These are phyloP conservation scores for Phlegmacium glaucopus DNA, from an alignment of 768 basidiomycete genomes.

Conservation along the genomic window DNA sequence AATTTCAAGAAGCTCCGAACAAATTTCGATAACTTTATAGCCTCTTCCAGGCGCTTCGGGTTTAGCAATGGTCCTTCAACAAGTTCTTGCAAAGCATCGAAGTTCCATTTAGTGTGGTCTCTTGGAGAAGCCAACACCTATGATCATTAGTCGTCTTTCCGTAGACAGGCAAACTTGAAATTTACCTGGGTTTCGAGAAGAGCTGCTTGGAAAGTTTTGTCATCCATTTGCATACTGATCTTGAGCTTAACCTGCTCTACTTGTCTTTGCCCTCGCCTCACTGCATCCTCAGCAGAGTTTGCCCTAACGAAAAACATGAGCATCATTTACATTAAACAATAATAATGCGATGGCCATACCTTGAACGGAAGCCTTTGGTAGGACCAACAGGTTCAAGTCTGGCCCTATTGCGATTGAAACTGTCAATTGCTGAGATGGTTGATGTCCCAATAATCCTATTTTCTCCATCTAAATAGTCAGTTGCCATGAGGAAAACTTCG, in stretches of 20 bases:
- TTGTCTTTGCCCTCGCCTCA: constrained; percentile 84
- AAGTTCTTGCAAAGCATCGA: constrained; percentile 82
- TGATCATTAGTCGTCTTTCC: neutral
- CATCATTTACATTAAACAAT: neutral
- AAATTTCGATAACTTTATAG: constrained; percentile 85
- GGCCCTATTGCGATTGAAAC: constrained; percentile 85
- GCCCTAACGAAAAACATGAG: constrained; percentile 41
- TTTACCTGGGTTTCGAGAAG: constrained; percentile 84
- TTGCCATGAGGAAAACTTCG: constrained; percentile 79
- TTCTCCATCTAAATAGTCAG: constrained; percentile 72
- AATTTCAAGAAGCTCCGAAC: constrained; percentile 90
- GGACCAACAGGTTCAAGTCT: constrained; percentile 56
- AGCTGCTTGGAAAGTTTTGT: constrained; percentile 80
- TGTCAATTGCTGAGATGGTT: constrained; percentile 85
- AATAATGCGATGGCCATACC: constrained; percentile 38
- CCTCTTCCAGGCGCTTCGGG: constrained; percentile 91
- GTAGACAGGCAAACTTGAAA: constrained; percentile 1
- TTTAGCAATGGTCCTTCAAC: constrained; percentile 92
- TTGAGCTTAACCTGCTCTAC: constrained; percentile 89
- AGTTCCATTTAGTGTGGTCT: constrained; percentile 91
- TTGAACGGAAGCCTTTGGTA: constrained; percentile 56
- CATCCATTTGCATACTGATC: constrained; percentile 93
- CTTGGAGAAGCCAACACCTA: constrained; percentile 79
- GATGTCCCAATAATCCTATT: constrained; percentile 81
- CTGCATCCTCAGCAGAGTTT: constrained; percentile 81